Evolutionary conservation across 1,284 basidiomycete species (phyloP), one percentile per base, ranked within the genome.

Genomic region (Ceraceosorus guamensis): DNA sequence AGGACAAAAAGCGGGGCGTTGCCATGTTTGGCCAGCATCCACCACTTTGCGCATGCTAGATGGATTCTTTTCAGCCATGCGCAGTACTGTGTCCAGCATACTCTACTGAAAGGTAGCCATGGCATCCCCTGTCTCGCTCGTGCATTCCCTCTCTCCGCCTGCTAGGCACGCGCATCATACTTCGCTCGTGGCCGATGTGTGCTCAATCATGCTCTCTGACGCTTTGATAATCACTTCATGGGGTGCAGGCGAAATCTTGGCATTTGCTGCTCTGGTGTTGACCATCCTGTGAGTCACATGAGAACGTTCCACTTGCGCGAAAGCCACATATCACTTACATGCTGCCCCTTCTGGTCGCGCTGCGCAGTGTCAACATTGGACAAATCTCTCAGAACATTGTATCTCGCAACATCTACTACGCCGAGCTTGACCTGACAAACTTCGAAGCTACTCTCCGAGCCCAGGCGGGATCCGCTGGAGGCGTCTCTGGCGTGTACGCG

Each of bases 311-410:
- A 44, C 8, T 39, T 16, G 49, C 30, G 13, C 10, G 11, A 50
- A 50, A 46, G 33, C 49, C 24, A 33, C 30, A 24, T 24, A n/a
- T 18, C 50, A 11, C 14, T n/a, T 11, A 10, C 2, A 52, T 4
- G 14, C 50, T 14, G 24, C 32, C 43, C 34, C 7, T 33, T 6
- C n/a, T 46, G 10, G 3, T 44, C 2, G 14, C 47, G 2, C 34
- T 41, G 39, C 39, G 39, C 39, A 41, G 39, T 11, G 39, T 50
- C 50, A 56, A 56, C 33, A 66, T 74, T 31, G 67, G 70, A 18
- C 71, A 74, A 54, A 48, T 74, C 13, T 63, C 68, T 39, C 53
- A 67, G 47, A 75, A 75, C 64, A 67, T 75, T 48, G 73, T 75
- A 18, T 61, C 73, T 3, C 66, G 71, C 18, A 65, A 70, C 65